Base-by-base conservation (phyloP, 768 basidiomycete species). In the Tulasnella sp. region DNA sequence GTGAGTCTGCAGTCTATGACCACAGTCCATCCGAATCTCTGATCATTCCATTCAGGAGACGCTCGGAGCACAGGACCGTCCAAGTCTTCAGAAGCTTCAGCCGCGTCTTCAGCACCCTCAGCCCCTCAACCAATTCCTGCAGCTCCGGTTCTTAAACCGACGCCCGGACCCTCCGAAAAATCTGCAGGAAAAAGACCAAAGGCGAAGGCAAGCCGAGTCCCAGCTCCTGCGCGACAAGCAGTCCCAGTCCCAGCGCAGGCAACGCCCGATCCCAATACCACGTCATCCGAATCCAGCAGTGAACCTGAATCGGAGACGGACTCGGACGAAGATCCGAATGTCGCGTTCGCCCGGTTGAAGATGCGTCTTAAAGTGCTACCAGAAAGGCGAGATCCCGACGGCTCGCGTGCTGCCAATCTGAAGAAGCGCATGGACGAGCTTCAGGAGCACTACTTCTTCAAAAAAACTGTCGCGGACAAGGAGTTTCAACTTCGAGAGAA, bases 381-480 rank as follows among this genome's bases (percentile, higher is more conserved):
- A 91, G 34, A 88, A 87, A n/a, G 84, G 85, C 0, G 83, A 83
- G 31, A 85, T 85, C 41, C 83, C 85, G 37, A 72, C 44, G 31
- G 64, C 9, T 41, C 42, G 40, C 40, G 31, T 16, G 46, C 80
- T 3, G 44, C 41, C 44, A 84, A 86, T 40, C 84, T 93, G 50
- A 88, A 87, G 14, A 83, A 86, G 74, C 90, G 87, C 58, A 85
- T 94, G 58, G 84, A 86, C 69, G 85, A 83, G 34, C 84, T 91
- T 37, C 89, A 89, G 83, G 86, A 87, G 34, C 88, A 92, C 84
- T 94, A 94, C 82, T 89, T 94, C 79, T 96, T 96, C 83, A 89
- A 93, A 79, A 88, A 90, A 83, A 87, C 86, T 78, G 92, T 93
- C 81, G 94, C 93, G 1, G 89, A 93, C 83, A 87, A 85, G 6